Evolutionary conservation across 2,329 filamentous ascomycete genomes (phyloP).

Genomic region (Penicillium sp.): DNA sequence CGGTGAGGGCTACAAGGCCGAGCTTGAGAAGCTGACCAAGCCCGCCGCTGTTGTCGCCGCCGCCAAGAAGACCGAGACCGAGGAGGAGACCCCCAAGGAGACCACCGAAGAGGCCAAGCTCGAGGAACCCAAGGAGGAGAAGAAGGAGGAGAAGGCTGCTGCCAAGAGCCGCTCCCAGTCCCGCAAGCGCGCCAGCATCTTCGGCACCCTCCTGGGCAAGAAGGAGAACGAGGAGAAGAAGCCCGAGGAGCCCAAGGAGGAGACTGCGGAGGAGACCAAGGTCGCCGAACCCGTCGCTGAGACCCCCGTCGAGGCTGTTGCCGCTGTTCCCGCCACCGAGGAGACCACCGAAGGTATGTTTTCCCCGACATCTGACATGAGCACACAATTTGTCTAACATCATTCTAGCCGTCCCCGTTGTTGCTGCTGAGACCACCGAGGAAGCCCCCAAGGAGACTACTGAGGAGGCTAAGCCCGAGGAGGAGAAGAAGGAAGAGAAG

Average conservation of each 20-base stretch:
- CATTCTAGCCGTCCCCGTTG: slow-evolving; percentile 32
- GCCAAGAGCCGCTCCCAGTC: slow-evolving; percentile 60
- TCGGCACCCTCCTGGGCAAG: slow-evolving; percentile 58
- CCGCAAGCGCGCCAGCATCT: slow-evolving; percentile 59
- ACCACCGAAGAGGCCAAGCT: slow-evolving; percentile 30
- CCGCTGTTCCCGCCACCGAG: slow-evolving; percentile 8
- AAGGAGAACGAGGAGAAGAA: slow-evolving; percentile 53
- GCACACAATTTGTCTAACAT: slow-evolving; percentile 9
- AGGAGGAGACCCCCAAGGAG: slow-evolving; percentile 35
- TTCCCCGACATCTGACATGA: slow-evolving; percentile 28
- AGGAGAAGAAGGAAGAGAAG: slow-evolving; percentile 38
- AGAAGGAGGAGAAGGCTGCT: slow-evolving; percentile 51
- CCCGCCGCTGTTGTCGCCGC: slow-evolving; percentile 39
- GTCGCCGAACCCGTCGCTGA: slow-evolving; percentile 34
- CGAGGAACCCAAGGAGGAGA: slow-evolving; percentile 15
- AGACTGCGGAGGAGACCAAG: slow-evolving; percentile 44
- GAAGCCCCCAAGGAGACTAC: slow-evolving; percentile 46
- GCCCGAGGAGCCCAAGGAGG: slow-evolving; percentile 42
- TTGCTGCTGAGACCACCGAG: slow-evolving; percentile 52
- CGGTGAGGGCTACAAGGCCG: slow-evolving; percentile 84
- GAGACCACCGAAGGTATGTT: slow-evolving; percentile 25
- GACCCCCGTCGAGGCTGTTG: slow-evolving; percentile 31
- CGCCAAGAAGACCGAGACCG: slow-evolving; percentile 24
- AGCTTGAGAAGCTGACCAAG: slow-evolving; percentile 66
- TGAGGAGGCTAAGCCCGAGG: slow-evolving; percentile 17